Conservation (phyloP, 2,329 filamentous ascomycete species). For the Tolypocladium ophioglossoides region DNA sequence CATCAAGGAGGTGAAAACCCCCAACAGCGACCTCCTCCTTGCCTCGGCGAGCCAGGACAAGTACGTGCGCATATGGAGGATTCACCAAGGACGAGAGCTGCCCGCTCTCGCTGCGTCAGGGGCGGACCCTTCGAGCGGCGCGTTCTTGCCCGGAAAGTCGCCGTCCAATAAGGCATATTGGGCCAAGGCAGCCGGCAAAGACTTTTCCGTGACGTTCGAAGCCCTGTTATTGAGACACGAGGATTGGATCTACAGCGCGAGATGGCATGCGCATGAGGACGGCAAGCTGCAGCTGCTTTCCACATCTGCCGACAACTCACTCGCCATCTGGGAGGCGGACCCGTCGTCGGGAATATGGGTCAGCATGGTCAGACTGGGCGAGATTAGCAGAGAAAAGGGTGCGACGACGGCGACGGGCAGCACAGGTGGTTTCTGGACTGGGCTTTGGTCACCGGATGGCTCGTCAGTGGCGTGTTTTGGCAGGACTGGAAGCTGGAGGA, state of each 20-base stretch:
- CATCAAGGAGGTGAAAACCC: constrained; percentile 44
- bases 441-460: constrained; percentile 78
- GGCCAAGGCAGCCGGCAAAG: constrained; percentile 49
- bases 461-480: constrained; percentile 70
- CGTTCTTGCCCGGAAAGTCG: constrained; percentile 55
- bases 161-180: constrained; percentile 84
- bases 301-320: constrained; percentile 87
- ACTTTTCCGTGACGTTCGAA: constrained; percentile 83
- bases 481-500: constrained; percentile 85
- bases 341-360: constrained; percentile 81
- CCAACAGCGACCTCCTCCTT: constrained; percentile 60
- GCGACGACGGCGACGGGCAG: constrained; percentile 94
- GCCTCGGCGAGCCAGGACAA: constrained; percentile 96
- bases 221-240: constrained; percentile 90
- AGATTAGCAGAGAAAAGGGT: constrained; percentile 90
- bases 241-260: constrained; percentile 92
- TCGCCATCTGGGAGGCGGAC: constrained; percentile 89
- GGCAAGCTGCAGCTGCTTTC: constrained; percentile 65
- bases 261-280: constrained; percentile 51
- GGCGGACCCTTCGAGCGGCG: constrained; percentile 46
- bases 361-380: constrained; percentile 73
- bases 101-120: constrained; percentile 42
- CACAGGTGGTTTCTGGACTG: constrained; percentile 93
- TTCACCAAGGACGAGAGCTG: constrained; percentile 60
- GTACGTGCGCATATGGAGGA: constrained; percentile 87